phyloP scores from a whole-genome alignment of 2,329 filamentous ascomycete species.

The Pseudogymnoascus sp. region DNA sequence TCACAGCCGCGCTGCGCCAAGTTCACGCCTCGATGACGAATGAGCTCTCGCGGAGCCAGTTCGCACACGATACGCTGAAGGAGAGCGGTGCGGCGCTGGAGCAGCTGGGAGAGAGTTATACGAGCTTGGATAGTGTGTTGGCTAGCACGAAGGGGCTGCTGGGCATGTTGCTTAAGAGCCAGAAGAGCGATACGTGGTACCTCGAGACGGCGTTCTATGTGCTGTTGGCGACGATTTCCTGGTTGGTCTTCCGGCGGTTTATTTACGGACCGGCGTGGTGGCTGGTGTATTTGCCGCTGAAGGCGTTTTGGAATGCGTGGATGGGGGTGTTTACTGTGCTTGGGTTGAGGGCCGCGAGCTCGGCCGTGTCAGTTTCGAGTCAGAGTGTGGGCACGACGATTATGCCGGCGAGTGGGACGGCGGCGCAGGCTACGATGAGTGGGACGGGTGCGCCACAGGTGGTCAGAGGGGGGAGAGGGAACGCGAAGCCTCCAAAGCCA shows the following conservation, averaged over 20 bases:
- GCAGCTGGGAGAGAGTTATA: slow-evolving; percentile 73
- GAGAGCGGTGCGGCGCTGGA: slow-evolving; percentile 77
- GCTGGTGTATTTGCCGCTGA: slow-evolving; percentile 77
- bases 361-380: slow-evolving; percentile 18
- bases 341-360: slow-evolving; percentile 28
- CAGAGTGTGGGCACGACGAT: slow-evolving; percentile 9
- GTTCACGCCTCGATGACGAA: slow-evolving; percentile 80
- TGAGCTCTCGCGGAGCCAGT: slow-evolving; percentile 78
- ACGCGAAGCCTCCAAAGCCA: slow-evolving; percentile 34
- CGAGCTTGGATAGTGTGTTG: slow-evolving; percentile 67
- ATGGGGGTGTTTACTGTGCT: slow-evolving; percentile 47
- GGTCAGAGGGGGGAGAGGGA: slow-evolving; percentile 12
- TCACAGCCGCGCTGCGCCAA: slow-evolving; percentile 73
- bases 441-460: slow-evolving; percentile 19
- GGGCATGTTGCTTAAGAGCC: slow-evolving; percentile 68
- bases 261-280: slow-evolving; percentile 87
- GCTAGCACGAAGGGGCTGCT: slow-evolving; percentile 66
- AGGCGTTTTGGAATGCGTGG: slow-evolving; percentile 51
- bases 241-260: slow-evolving; percentile 77
- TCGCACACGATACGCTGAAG: slow-evolving; percentile 79
- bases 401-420: not conserved
- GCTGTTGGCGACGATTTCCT: slow-evolving; percentile 65
- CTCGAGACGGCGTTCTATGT: slow-evolving; percentile 83
- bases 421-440: slow-evolving; percentile 9
- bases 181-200: slow-evolving; percentile 98